Evolutionary conservation across 2,329 filamentous ascomycete genomes (phyloP).

Genomic region (Xylaria digitata): DNA sequence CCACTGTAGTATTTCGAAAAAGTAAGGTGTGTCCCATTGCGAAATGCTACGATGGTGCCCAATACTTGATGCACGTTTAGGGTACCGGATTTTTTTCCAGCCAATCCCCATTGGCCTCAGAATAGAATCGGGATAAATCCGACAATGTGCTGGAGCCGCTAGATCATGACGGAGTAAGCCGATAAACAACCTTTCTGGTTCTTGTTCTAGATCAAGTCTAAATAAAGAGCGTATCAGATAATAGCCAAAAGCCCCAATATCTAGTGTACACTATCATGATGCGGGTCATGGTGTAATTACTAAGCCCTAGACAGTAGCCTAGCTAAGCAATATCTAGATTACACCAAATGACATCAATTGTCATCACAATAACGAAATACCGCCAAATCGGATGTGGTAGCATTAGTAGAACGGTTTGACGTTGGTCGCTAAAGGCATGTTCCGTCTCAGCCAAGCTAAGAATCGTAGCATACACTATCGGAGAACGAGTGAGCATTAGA

Average conservation of each 20-base stretch:
- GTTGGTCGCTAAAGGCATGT: constrained; percentile 1
- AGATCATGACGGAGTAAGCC: constrained; percentile 21
- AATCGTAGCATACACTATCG: neutral
- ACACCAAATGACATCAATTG: constrained; percentile 31
- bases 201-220: constrained; percentile 18
- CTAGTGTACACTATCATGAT: neutral
- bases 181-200: constrained; percentile 7
- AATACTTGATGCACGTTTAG: constrained; percentile 28
- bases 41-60: constrained; percentile 8
- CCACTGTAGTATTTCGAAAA: constrained; percentile 8
- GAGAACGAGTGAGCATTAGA: too few species aligned
- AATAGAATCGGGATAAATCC: constrained; percentile 23
- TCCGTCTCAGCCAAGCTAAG: constrained; percentile 4
- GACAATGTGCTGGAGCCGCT: constrained; percentile 1
- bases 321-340: constrained; percentile 13
- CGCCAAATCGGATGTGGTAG: neutral
- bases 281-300: constrained; percentile 12
- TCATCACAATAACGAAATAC: constrained; percentile 29
- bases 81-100: neutral
- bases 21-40: constrained; percentile 2
- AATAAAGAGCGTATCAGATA: neutral
- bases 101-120: constrained; percentile 9
- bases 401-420: constrained; percentile 3
- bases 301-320: constrained; percentile 20
- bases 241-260: neutral